Percentiles rank a stretch among this genome's conserved stretches.
Conservation (phyloP, 2,329 filamentous ascomycete genomes). For the Hortaea werneckii region DNA sequence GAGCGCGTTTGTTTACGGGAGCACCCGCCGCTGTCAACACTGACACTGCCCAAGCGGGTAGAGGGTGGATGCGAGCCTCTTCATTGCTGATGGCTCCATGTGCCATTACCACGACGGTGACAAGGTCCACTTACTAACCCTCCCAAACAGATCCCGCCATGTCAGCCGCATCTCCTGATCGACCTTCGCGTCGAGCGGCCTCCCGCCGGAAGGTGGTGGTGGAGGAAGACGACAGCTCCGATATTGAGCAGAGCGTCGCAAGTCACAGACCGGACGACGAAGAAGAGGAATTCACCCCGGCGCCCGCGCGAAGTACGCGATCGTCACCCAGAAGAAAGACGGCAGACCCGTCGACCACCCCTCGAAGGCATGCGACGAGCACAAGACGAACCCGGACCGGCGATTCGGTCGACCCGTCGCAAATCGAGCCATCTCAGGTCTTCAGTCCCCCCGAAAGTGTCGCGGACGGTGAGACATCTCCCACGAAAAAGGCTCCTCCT, state of each 20-base stretch:
- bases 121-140: too few species aligned
- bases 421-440: conserved; percentile 52
- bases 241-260: conserved; percentile 49
- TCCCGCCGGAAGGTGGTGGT: conserved; percentile 63
- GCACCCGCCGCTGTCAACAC: too few species aligned
- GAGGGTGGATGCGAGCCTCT: too few species aligned
- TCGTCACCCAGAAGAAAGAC: conserved; percentile 48
- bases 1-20: too few species aligned
- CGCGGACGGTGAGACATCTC: conserved; percentile 41
- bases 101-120: too few species aligned
- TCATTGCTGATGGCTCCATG: too few species aligned
- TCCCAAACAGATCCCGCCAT: conserved; percentile 4
- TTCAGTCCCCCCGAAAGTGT: conserved; percentile 48
- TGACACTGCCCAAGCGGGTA: too few species aligned
- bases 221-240: conserved; percentile 59
- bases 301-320: conserved; percentile 49
- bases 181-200: conserved; percentile 50
- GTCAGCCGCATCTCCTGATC: conserved; percentile 28
- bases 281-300: conserved; percentile 73
- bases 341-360: conserved; percentile 39
- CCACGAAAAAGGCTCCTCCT: conserved; percentile 49
- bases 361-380: conserved; percentile 29
- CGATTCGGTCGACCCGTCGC: conserved; percentile 49
- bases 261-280: conserved; percentile 43
- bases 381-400: conserved; percentile 37